Base-by-base conservation (phyloP, 208 protist genomes). In the Trypanosoma platydactyli region DNA sequence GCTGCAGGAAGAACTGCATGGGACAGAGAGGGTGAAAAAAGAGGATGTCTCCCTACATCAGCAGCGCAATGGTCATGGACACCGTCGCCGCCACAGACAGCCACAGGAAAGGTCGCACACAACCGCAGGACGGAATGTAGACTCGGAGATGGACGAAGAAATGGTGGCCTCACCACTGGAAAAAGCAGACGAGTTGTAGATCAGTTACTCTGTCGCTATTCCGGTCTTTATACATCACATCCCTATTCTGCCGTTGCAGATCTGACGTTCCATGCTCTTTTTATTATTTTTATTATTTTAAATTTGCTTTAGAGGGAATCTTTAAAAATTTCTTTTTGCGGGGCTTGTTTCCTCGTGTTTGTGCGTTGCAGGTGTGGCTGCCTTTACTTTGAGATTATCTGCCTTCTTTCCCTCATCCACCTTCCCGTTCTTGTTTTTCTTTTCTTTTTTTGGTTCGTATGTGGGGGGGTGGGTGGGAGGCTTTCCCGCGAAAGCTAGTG, bases 141-240 rank as follows among this genome's bases (percentile, higher is more conserved):
- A 18, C 0, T 16, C 46, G 16, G 48, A 55, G 22, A 3, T 22
- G 16, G 33, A 64, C 33, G 45, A 5, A 15, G 59, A 64, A 30
- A 45, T 58, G 40, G 25, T 49, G 35, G 20, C 40, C 3, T 46
- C 50, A 20, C 61, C 50, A 11, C 1, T 66, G 40, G 61, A 66
- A 40, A 38, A 50, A 18, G 61, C 61, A 0, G 61, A 66, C 41
- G 61, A 66, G 16, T 58, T 66, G 61, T 66, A 66, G 35, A 58
- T 9, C 33, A 38, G 9, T 16, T 15, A 52, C 49, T 45, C 29
- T 50, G 48, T 49, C 49, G 57, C 25, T 63, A 38, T 13, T 61
- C 9, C 25, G 44, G 20, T 44, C 27, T 41, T 61, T 18, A 15
- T 12, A 12, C 13, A 42, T 12, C 22, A 29, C 22, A 30, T 58